A percentile compares a stretch with the other conserved stretches of the same genome.
Conservation (phyloP, 2,329 filamentous ascomycete genomes). For the Didymosphaeria variabile region DNA sequence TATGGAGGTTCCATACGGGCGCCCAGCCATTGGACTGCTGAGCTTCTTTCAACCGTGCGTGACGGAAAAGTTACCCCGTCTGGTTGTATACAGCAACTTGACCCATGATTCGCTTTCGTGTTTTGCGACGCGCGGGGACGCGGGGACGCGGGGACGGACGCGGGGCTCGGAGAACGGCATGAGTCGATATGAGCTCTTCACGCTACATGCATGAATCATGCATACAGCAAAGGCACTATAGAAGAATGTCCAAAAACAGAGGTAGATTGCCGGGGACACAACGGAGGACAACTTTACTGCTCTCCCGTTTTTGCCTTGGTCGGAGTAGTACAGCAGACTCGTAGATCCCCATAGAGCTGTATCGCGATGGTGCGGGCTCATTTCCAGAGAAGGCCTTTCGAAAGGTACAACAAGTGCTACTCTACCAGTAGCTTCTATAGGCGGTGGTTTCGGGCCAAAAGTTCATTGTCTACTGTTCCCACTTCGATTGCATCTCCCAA, state of each 20-base stretch:
- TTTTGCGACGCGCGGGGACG: conserved; percentile 6
- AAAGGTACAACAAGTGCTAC: too few relatives aligned
- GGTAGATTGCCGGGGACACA: too few relatives aligned
- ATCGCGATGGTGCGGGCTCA: too few relatives aligned
- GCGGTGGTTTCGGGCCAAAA: too few relatives aligned
- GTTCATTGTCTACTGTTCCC: too few relatives aligned
- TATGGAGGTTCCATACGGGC: background rate
- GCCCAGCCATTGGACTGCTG: conserved; percentile 6
- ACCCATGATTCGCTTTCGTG: conserved; percentile 2
- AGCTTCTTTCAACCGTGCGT: background rate
- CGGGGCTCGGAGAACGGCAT: background rate
- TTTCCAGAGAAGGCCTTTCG: too few relatives aligned
- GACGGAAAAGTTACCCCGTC: conserved; percentile 21
- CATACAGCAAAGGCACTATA: background rate
- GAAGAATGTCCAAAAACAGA: background rate
- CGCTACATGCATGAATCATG: background rate
- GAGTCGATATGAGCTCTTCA: background rate
- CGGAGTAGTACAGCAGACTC: too few relatives aligned
- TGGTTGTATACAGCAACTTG: conserved; percentile 3
- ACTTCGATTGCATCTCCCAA: too few relatives aligned
- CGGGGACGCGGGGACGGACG: conserved; percentile 6
- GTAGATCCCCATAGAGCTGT: too few relatives aligned
- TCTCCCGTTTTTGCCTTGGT: too few relatives aligned
- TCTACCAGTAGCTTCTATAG: too few relatives aligned
- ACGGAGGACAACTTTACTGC: too few relatives aligned